Percentiles rank a stretch among this genome's conserved stretches.
phyloP scores from a whole-genome alignment of 495 filamentous ascomycete genomes.

The Penicillium robsamsonii region DNA sequence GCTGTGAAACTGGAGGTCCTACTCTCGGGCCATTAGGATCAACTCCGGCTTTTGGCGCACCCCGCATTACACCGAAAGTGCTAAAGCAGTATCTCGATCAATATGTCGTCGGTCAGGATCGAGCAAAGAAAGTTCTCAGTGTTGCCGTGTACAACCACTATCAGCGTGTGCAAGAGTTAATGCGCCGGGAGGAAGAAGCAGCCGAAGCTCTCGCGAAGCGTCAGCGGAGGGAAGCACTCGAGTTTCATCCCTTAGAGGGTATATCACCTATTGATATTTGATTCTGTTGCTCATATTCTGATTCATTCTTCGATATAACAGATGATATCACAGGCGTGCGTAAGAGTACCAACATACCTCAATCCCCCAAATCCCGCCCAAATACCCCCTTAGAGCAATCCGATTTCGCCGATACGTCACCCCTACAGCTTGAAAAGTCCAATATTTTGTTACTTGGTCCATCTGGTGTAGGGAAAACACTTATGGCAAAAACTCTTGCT shows the following conservation, averaged over 20 bases:
- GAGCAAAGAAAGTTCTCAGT: conserved; percentile 92
- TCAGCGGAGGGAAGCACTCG: conserved; percentile 47
- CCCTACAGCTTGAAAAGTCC: conserved; percentile 87
- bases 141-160: conserved; percentile 98
- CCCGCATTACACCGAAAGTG: conserved; percentile 72
- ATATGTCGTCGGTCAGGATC: conserved; percentile 93
- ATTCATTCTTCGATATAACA: conserved; percentile 24
- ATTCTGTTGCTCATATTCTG: neutral
- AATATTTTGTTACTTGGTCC: conserved; percentile 92
- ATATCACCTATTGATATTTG: conserved; percentile 12
- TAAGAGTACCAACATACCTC: conserved; percentile 48
- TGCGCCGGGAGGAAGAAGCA: conserved; percentile 73
- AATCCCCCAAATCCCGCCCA: conserved; percentile 26
- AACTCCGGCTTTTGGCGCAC: conserved; percentile 60
- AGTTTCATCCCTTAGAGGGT: conserved; percentile 58
- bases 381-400: conserved; percentile 29
- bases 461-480: conserved; percentile 93
- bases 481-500: conserved; percentile 84
- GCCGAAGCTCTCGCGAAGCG: conserved; percentile 57
- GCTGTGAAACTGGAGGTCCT: conserved; percentile 71
- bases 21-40: conserved; percentile 56
- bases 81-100: conserved; percentile 92
- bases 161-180: conserved; percentile 75
- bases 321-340: conserved; percentile 81
- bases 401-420: conserved; percentile 52